Evolutionary conservation across 2,329 filamentous ascomycete genomes (phyloP), one percentile per base, ranked within the genome.

Genomic region (Rutstroemia sp.): DNA sequence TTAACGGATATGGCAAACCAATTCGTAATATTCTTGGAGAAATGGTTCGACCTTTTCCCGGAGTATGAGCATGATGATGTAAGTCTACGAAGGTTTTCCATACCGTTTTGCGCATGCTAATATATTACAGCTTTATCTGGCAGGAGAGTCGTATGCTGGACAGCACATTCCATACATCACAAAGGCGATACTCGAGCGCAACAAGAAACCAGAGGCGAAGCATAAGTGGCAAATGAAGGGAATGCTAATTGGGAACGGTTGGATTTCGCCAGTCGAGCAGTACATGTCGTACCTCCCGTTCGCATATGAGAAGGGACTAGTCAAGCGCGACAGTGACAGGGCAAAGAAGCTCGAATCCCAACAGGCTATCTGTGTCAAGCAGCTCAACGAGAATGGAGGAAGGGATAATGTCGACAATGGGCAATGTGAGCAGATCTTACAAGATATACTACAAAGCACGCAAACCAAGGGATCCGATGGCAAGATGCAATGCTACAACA

Each of bases 81-180:
- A 75, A 76, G 89, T 79, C 49, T n/a, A 7, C 17, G 5, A 2
- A 2, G 23, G 6, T 52, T 25, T 42, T 51, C 23, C 54, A 2
- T 12, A 21, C 41, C 17, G 2, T 27, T 7, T 23, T 19, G 38
- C 17, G 4, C 2, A 45, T 49, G 53, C 67, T 72, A 59, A 72
- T 27, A 2, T 7, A 6, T 4, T 17, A 19, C 67, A 97, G 92
- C 75, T 99, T 19, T 99, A 96, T 71, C 79, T 99, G 62, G 89
- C 92, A 1, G 94, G 95, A 64, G 94, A 99, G 75, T 99, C 92
- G 0, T 99, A 92, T 69, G 94, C 94, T 5, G 94, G 94, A 46
- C 94, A 97, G 69, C 87, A 97, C 73, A 97, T 99, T 60, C 94
- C 94, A 1, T 96, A 99, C 71, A 94, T 99, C 62, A 88, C 92